Base-by-base conservation (phyloP, 2,329 filamentous ascomycete species). In the Paraphaeosphaeria minitans region DNA sequence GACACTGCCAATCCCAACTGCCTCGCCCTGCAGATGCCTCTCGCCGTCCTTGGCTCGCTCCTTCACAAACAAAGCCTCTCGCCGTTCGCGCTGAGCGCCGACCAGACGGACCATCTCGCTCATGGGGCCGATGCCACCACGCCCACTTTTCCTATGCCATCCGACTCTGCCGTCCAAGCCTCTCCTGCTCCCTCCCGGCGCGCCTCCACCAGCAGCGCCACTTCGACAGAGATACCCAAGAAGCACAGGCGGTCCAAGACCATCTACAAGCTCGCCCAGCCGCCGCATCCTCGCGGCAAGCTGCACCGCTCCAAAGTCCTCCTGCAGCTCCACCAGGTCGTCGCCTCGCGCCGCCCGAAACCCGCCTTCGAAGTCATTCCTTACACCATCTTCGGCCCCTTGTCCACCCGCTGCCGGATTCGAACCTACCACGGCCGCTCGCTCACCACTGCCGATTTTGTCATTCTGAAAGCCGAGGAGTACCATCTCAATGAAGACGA, bases 301-400 rank as follows among this genome's bases (percentile, higher is more conserved):
- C 81, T 89, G 14, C 85, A 89, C 66, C 85, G 89, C 16, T 89
- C 90, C 12, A 86, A 86, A 53, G 78, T 92, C 19, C 78, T 92
- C 6, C 81, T 93, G 6, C 90, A 94, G 73, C 79, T 93, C 16
- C 90, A 93, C 69, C 83, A 85, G 57, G 74, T 92, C n/a, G 81
- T 83, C 2, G 77, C 82, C 42, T 83, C 86, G 60, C 81, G 70
- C 53, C 84, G 90, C 24, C 88, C 89, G 0, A 82, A 82, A 53
- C 90, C 90, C 0, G 84, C 86, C 4, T 87, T 91, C 63, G 90
- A 94, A 66, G 85, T 92, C n/a, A 83, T 92, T 43, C 89, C 90
- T 0, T 86, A 88, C 1, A 85, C 84, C n/a, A 79, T 84, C 14
- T 79, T 89, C 42, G 83, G 47, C 77, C 84, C 59, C 78, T 83